Evolutionary conservation across 2,329 filamentous ascomycete genomes (phyloP), one percentile per base, ranked within the genome.

Genomic region (Grosmannia serpens): DNA sequence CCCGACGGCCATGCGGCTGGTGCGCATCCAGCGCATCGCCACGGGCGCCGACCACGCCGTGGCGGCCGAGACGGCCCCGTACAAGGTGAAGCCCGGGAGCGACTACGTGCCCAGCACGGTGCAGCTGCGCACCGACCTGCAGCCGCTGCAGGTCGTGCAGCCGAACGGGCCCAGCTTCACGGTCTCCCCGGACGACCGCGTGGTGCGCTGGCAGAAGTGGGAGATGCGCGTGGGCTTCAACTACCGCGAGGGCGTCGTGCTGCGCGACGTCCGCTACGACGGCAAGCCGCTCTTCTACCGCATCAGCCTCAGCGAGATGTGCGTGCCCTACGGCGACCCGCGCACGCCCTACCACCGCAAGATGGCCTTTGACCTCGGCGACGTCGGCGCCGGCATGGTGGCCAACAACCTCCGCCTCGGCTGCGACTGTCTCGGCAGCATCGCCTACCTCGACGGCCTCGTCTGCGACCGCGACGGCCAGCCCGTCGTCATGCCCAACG

Each of bases 151-250:
- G 24, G 44, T 63, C 6, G 56, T 57, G 15, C 62, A 63, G 56
- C 62, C 62, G 15, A 33, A 58, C 2, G 62, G 62, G 1, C 31
- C 60, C 9, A 57, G 53, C 6, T 63, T 89, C 70, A 74, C 71
- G 0, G 75, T 87, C 10, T 41, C 33, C 60, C 70, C 17, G 24
- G 11, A 33, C 29, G 79, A 17, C 22, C 22, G 29, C 51, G 67
- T 72, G 17, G 64, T 83, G 4, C 70, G 76, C 58, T 86, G 83
- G 83, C 81, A 85, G 67, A 83, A 86, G 63, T 89, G 85, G 85
- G 74, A 83, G 66, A 82, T 96, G 63, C 91, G 96, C 70, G 83
- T 96, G 60, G 91, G 91, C 27, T 96, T 96, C 80, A 96, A 95
- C 77, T 92, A 95, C 74, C 83, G 89, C 35, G 91, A 96, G 73